Evolutionary conservation across 2,329 filamentous ascomycete species (phyloP), one percentile per base, ranked within the genome.

Genomic region (Beauveria sp.): DNA sequence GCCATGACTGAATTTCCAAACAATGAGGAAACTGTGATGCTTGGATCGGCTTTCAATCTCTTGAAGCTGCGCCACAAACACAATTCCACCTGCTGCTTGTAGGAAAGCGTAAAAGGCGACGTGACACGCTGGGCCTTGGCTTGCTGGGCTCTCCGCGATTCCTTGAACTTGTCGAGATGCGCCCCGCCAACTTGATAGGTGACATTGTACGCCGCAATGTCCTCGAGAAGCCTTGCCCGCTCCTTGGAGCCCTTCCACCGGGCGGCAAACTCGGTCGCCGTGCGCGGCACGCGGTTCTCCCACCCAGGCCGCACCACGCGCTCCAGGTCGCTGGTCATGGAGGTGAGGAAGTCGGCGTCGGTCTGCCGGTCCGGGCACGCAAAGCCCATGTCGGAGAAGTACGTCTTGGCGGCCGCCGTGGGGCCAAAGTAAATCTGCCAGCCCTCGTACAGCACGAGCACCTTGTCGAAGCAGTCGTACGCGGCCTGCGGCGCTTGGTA

Each of bases 301-400:
- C 65, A 70, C 0, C 71, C 71, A 3, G 66, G 65, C 45, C 63
- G 67, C n/a, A 71, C 63, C 47, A 67, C 62, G 42, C 71, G 70
- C 58, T 73, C 71, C 12, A 62, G 62, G 8, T 68, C 67, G 40
- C 68, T 72, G 3, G 78, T 80, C 20, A 81, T 75, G 3, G 78
- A 77, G 3, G 89, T 91, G 55, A 92, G 73, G 74, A 91, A 91
- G 70, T 91, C 89, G 1, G 88, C 85, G 1, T 88, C 90, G 0
- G 88, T 91, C 67, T 87, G 77, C 46, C 76, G 70, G 3, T 76
- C 74, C 1, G 75, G 75, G 30, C 74, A 87, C 34, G 82, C 76
- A 66, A 88, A 91, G 0, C 88, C 88, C 62, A 90, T 77, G 24
- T 79, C 74, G 61, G 85, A 76, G 67, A 91, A 90, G 70, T 87